Evolutionary conservation across 1,284 basidiomycete genomes (phyloP), one percentile per base, ranked within the genome.

Genomic region (Fomitopsis betulina): DNA sequence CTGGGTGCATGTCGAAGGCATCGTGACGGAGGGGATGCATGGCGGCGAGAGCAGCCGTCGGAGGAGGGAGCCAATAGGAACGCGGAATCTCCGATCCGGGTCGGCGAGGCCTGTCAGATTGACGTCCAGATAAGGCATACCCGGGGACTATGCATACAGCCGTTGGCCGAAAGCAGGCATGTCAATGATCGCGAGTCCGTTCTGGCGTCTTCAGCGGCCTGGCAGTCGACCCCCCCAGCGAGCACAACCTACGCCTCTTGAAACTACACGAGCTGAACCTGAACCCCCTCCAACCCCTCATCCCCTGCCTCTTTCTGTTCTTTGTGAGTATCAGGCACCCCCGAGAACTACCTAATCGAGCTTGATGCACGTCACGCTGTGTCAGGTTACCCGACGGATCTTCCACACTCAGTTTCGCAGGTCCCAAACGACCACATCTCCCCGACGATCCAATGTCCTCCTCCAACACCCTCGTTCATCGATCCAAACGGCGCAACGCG

Each of bases 401-500:
- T 6, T 21, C 53, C 25, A 5, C 15, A 27, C 25, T 25, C 19
- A 21, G 19, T 19, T 47, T 38, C 56, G 42, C 42, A 19, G 12
- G 38, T 19, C 9, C 23, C 15, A 12, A n/a, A 19, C 47, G 13
- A 30, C 30, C 6, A 4, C 27, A 39, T 12, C 37, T 39, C 23
- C 42, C 15, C 27, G 8, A 30, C 27, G 5, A 30, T 38, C 4
- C 19, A n/a, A 67, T 67, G 66, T 67, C 66, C 21, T 62, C 59
- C 25, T 54, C 39, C 37, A 65, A 60, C 59, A 54, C 63, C 47
- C 62, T 67, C 35, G 63, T 63, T n/a, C 49, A 55, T 42, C 60
- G 61, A 40, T 38, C 57, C 42, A 64, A 61, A 52, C 32, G 62
- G 19, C 65, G 63, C 33, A 69, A 64, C 62, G 63, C 63, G 57